A percentile compares a stretch with the other conserved stretches of the same genome.
These are phyloP conservation scores for Galerina sulciceps DNA, from an alignment of 768 basidiomycete species.

Conservation along the genomic window DNA sequence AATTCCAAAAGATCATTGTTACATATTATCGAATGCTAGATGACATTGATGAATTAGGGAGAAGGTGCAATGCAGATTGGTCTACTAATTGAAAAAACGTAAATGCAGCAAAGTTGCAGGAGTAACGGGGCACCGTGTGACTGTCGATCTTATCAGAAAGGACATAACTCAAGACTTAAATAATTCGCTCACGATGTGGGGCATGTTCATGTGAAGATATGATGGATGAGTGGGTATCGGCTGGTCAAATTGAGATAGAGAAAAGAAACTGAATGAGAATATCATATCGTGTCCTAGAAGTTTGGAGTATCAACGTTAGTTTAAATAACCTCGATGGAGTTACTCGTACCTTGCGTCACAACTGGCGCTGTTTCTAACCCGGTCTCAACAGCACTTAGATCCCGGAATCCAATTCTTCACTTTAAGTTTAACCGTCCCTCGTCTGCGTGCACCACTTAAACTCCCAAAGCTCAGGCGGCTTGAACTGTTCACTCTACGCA, in stretches of 20 bases:
- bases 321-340: neutral
- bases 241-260: conserved; percentile 9
- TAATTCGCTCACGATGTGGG: conserved; percentile 24
- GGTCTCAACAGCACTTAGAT: conserved; percentile 65
- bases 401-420: conserved; percentile 68
- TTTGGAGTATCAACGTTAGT: too few relatives aligned
- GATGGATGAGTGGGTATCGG: conserved; percentile 20
- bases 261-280: conserved; percentile 9
- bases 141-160: conserved; percentile 19
- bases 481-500: conserved; percentile 90
- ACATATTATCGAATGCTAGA: conserved; percentile 42
- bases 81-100: conserved; percentile 25
- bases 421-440: conserved; percentile 63
- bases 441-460: conserved; percentile 67
- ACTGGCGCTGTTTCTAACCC: neutral
- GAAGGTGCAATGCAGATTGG: conserved; percentile 21
- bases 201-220: conserved; percentile 24
- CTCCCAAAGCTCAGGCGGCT: conserved; percentile 88
- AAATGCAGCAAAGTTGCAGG: conserved; percentile 15
- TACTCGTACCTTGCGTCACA: conserved; percentile 1
- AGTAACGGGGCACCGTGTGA: conserved; percentile 17
- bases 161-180: conserved; percentile 4
- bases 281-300: neutral
- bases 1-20: conserved; percentile 26
- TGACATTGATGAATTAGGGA: conserved; percentile 28